Evolutionary conservation across 148 eudicot species (phyloP), one percentile per base, ranked within the genome.

Genomic region (Camellia sinensis): DNA sequence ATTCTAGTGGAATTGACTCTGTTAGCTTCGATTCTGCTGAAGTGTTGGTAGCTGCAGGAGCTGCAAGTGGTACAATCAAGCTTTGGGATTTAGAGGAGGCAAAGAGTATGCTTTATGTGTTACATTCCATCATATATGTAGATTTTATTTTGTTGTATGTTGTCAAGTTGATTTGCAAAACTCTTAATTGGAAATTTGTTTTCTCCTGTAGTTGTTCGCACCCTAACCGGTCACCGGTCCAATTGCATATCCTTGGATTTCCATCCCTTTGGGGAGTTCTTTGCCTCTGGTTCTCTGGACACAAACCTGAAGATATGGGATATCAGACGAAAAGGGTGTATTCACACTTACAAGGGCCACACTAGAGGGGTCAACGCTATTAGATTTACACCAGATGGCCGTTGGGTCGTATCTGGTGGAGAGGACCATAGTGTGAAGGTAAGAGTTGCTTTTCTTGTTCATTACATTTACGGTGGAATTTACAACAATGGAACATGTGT

Each of bases 271-370:
- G 98, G 99, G 43, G 99, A 96, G 89, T 92, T 96, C 87, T 96
- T 96, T 90, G 99, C 99, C 75, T 96, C 99, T 87, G 99, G 99
- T 37, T 96, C 99, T 52, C 85, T 91, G 83, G 99, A 96, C 82
- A 96, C 99, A 76, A 96, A 96, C 84, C 84, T 96, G 64, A 96
- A 96, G 90, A 96, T 96, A 86, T 96, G 99, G 99, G 99, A 96
- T 83, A 94, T 96, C 43, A 88, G 99, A 86, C 86, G 91, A 57
- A 96, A 96, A 84, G 99, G 99, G 45, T 92, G 98, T 77, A 93
- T 96, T 67, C 98, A 94, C 83, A 96, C 99, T 22, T 96, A 94
- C 88, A 96, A 96, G 84, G 99, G 99, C 60, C 99, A 96, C 82
- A 94, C 97, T 72, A 92, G 99, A 76, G 99, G 99, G 81, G 98